phyloP scores from a whole-genome alignment of 805 yeast species.

The Kluyveromyces dobzhanskii region DNA sequence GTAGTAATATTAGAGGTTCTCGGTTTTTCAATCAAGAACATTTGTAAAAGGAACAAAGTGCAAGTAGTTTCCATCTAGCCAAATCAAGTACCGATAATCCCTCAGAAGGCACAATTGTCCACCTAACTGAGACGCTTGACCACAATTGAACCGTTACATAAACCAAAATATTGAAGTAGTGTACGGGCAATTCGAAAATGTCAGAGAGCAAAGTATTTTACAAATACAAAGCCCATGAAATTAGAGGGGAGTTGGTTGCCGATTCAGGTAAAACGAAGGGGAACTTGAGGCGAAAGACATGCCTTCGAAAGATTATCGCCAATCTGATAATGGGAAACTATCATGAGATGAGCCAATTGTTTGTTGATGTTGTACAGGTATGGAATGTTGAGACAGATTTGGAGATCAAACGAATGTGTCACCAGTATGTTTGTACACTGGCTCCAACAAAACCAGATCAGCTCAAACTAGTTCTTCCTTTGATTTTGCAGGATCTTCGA shows the following conservation, averaged over 20 bases:
- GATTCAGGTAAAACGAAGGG: slow-evolving; percentile 2
- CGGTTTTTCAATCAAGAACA: too few relatives aligned
- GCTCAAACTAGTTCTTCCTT: slow-evolving; percentile 47
- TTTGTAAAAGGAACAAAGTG: too few relatives aligned
- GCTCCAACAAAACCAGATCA: slow-evolving; percentile 49
- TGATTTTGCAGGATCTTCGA: slow-evolving; percentile 44
- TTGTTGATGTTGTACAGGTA: slow-evolving; percentile 53
- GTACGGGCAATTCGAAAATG: too few relatives aligned
- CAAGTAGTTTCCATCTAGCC: too few relatives aligned
- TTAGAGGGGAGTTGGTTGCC: slow-evolving; percentile 10
- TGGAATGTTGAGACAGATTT: slow-evolving; percentile 50
- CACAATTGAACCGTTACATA: too few relatives aligned
- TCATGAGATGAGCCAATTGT: slow-evolving; percentile 58
- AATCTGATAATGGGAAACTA: slow-evolving; percentile 72
- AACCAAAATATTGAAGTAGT: too few relatives aligned
- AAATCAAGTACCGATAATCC: too few relatives aligned
- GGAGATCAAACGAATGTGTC: slow-evolving; percentile 65
- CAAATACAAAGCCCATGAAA: slow-evolving; percentile 28
- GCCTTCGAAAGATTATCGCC: slow-evolving; percentile 68
- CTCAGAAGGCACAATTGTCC: too few relatives aligned
- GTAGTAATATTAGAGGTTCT: too few relatives aligned
- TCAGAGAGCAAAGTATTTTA: slow-evolving; percentile 26
- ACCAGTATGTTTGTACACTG: slow-evolving; percentile 55
- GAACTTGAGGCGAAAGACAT: slow-evolving; percentile 35
- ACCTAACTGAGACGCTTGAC: too few relatives aligned